These are phyloP conservation scores for Candida yuanshanica DNA, from an alignment of 805 yeast species.

Conservation along the genomic window DNA sequence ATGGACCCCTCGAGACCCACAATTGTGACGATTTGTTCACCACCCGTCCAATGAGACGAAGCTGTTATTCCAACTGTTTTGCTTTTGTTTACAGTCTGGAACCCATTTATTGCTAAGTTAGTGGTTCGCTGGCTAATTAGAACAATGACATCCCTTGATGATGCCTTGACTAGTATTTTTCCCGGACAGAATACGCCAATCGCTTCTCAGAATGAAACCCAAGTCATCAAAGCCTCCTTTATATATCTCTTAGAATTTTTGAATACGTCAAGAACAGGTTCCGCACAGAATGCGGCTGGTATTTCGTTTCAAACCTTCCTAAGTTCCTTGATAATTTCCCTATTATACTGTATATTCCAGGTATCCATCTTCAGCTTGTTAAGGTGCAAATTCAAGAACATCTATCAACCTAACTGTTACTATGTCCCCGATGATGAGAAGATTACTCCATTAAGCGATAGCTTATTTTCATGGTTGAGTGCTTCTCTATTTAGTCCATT, in stretches of 20 bases:
- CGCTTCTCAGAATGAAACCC: slow-evolving; percentile 6
- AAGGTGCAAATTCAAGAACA: slow-evolving; percentile 28
- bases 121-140: too few relatives aligned
- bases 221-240: slow-evolving; percentile 15
- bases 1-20: too few relatives aligned
- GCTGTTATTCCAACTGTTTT: too few relatives aligned
- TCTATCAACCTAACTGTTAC: slow-evolving; percentile 53
- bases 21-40: too few relatives aligned
- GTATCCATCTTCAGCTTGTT: slow-evolving; percentile 35
- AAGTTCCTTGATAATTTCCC: slow-evolving; percentile 49
- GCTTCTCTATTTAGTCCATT: slow-evolving; percentile 37
- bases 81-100: too few relatives aligned
- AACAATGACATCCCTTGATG: background rate
- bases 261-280: slow-evolving; percentile 49
- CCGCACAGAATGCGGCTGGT: slow-evolving; percentile 55
- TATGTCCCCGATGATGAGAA: slow-evolving; percentile 34
- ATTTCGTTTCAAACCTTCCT: slow-evolving; percentile 50
- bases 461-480: slow-evolving; percentile 52
- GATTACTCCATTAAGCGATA: slow-evolving; percentile 32
- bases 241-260: slow-evolving; percentile 32
- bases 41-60: too few relatives aligned
- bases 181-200: background rate
- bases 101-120: background rate
- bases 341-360: slow-evolving; percentile 50
- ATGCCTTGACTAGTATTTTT: background rate